These are phyloP conservation scores for Fusarium sp. DNA, from an alignment of 2,329 filamentous ascomycete genomes.

Conservation along the genomic window DNA sequence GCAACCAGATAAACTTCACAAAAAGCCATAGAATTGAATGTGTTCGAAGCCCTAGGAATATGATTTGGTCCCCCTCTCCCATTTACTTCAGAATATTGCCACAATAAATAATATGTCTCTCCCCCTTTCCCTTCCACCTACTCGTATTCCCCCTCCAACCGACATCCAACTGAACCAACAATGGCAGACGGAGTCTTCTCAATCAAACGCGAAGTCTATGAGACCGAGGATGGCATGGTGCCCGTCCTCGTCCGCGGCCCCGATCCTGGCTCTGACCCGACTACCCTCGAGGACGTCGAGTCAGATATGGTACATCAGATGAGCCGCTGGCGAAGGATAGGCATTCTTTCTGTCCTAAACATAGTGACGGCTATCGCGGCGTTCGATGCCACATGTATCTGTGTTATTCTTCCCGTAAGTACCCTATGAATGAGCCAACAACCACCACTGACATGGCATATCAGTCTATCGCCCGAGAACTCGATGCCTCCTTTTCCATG, in stretches of 20 bases:
- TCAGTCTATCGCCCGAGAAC: conserved; percentile 42
- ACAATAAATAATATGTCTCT: background rate
- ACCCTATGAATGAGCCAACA: background rate
- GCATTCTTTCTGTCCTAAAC: conserved; percentile 40
- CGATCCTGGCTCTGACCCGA: background rate
- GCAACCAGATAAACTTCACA: conserved; percentile 2
- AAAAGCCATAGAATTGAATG: background rate
- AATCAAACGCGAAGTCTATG: background rate
- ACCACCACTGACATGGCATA: background rate
- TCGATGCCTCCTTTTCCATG: conserved; percentile 44
- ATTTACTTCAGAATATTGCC: background rate
- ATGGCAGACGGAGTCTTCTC: background rate
- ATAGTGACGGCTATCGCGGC: conserved; percentile 40
- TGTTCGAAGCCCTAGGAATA: background rate
- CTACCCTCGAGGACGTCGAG: background rate
- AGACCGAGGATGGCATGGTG: background rate
- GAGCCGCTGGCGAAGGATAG: conserved; percentile 15
- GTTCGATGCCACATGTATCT: conserved; percentile 47
- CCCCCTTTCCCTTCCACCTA: background rate
- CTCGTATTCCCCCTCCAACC: background rate
- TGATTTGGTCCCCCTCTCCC: background rate
- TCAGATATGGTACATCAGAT: background rate
- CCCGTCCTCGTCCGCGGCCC: background rate
- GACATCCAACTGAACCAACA: background rate
- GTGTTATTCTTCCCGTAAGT: conserved; percentile 46